Conservation (phyloP, 371 early-diverging fungal species). For the Circinella umbellata region DNA sequence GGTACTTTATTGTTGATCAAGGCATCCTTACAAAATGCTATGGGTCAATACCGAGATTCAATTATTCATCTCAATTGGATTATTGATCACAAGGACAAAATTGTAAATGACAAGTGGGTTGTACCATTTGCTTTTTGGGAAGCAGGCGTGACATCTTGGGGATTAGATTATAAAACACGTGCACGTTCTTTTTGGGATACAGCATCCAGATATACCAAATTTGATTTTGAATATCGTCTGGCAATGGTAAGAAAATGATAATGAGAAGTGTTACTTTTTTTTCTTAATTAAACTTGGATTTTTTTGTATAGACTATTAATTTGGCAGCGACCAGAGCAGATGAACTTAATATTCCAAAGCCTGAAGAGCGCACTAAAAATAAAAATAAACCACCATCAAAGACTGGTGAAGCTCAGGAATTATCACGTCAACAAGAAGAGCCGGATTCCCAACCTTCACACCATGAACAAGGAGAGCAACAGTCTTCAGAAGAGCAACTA, state of each 20-base stretch:
- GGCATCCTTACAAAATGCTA: constrained; percentile 41
- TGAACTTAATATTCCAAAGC: constrained; percentile 36
- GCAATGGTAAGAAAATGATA: constrained; percentile 37
- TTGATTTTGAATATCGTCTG: constrained; percentile 54
- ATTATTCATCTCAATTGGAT: constrained; percentile 65
- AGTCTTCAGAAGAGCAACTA: not conserved
- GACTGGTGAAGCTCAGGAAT: not conserved
- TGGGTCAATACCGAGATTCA: constrained; percentile 41
- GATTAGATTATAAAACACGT: constrained; percentile 46
- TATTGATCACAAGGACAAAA: constrained; percentile 57
- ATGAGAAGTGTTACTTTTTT: not conserved
- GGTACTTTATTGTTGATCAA: constrained; percentile 48
- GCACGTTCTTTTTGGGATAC: constrained; percentile 48
- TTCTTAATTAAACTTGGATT: constrained; percentile 2
- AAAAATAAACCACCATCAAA: constrained; percentile 3
- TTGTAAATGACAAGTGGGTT: constrained; percentile 58
- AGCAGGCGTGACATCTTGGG: constrained; percentile 55
- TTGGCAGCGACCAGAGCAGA: constrained; percentile 49
- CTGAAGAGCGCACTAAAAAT: constrained; percentile 6
- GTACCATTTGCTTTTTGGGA: constrained; percentile 67
- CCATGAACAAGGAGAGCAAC: not conserved
- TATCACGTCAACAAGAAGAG: not conserved
- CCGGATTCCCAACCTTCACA: no score
- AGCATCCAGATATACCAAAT: constrained; percentile 45
- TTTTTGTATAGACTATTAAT: constrained; percentile 36